These are phyloP conservation scores for Alternaria dauci DNA, from an alignment of 2,329 filamentous ascomycete genomes.

Conservation along the genomic window DNA sequence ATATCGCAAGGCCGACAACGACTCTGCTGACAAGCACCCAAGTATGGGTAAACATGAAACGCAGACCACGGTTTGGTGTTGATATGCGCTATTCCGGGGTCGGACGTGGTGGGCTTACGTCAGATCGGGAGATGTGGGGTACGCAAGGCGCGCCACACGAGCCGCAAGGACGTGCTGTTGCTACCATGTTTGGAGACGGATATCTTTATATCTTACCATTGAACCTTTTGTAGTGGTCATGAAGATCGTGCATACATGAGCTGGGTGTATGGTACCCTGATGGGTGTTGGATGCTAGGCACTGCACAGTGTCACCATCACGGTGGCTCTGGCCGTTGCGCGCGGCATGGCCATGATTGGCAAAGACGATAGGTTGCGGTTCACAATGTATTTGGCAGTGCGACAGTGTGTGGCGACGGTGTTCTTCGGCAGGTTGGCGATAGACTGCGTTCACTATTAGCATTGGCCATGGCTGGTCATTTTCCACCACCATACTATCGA, in stretches of 20 bases:
- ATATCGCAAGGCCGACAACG: neutral
- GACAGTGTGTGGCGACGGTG: no score
- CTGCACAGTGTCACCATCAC: neutral
- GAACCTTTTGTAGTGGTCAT: neutral
- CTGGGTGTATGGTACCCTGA: neutral
- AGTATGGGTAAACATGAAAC: neutral
- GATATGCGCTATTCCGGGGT: neutral
- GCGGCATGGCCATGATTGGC: neutral
- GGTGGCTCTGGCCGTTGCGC: neutral
- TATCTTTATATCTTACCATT: fast-evolving
- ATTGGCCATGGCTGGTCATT: no score
- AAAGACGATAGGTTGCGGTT: neutral
- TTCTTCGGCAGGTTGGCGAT: no score
- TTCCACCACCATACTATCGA: neutral
- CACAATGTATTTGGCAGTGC: neutral
- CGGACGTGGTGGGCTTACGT: neutral
- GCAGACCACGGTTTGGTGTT: neutral
- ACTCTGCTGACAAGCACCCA: neutral
- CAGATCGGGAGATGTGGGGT: neutral
- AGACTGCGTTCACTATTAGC: neutral
- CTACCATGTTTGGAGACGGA: neutral
- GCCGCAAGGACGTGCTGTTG: neutral
- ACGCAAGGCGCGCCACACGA: neutral
- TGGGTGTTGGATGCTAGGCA: neutral
- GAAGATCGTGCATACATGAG: neutral